phyloP scores from a whole-genome alignment of 148 eudicot genomes.

The Dianthus caryophyllus region DNA sequence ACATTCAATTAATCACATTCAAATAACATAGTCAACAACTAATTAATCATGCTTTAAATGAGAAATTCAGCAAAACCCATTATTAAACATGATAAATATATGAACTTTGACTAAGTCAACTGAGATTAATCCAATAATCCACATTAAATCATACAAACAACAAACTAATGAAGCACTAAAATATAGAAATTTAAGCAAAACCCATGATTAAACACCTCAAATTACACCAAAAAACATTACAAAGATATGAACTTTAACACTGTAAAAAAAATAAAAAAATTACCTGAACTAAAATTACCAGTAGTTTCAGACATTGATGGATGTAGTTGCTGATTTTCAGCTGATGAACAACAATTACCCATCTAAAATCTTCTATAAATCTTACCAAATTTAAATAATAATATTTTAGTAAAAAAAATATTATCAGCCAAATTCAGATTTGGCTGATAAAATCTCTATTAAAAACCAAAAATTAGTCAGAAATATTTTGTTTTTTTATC shows the following conservation, averaged over 20 bases:
- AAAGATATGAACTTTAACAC: neutral
- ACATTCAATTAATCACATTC: too few relatives aligned
- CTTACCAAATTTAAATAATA: neutral
- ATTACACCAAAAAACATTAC: neutral
- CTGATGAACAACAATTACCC: constrained; percentile 49
- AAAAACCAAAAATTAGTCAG: neutral
- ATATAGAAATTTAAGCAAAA: neutral
- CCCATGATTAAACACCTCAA: neutral
- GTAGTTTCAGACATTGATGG: constrained; percentile 39
- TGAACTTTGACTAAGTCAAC: too few relatives aligned
- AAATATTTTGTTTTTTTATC: neutral
- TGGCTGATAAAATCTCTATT: neutral
- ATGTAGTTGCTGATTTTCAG: constrained; percentile 27
- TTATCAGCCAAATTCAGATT: neutral
- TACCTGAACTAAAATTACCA: constrained; percentile 43
- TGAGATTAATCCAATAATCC: neutral
- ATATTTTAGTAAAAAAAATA: neutral
- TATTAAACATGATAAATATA: too few relatives aligned
- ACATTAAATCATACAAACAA: constrained; percentile 1
- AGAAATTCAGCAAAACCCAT: neutral
- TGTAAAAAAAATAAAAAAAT: neutral
- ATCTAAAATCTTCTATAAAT: constrained; percentile 17
- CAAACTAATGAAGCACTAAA: neutral
- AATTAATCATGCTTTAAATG: too few relatives aligned
- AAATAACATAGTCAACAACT: too few relatives aligned